Evolutionary conservation across 441 rosid genomes (phyloP), one percentile per base, ranked within the genome.

Genomic region (Melastoma candidum): DNA sequence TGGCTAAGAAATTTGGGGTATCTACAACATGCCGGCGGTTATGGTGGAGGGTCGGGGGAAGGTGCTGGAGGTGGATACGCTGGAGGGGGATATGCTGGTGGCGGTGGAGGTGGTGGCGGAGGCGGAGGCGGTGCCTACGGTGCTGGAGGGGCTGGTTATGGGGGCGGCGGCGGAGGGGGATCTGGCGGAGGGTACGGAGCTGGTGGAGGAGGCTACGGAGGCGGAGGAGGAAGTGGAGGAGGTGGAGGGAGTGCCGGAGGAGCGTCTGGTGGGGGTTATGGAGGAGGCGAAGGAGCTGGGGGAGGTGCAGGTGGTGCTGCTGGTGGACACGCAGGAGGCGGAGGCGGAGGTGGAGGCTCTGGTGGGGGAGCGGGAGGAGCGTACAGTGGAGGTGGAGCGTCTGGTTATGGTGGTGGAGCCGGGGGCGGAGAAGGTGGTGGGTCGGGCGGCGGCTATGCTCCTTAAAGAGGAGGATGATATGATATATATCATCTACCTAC

Each of bases 21-120:
- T 24, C 26, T 24, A 24, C 26, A 24, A 1, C 60, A 64, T 58
- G 73, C 67, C 48, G 71, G 58, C 8, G 80, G 85, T 12, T 69
- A 66, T 24, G 79, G 75, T 47, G 70, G 79, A 51, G 65, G 65
- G 26, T 51, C 48, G 12, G 62, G 57, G 2, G 69, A 70, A 24
- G 76, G 80, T 17, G 72, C 57, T 51, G 64, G 64, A 46, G 53
- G 53, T 52, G 55, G 55, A 52, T 52, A 17, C 13, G 55, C 44
- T n/a, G 41, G 45, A 1, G 55, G 55, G 41, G 55, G 55, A 52
- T 41, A 44, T 29, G 43, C 43, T 27, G 60, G 44, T 9, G 52
- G 60, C 47, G 60, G 60, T 1, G 22, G 24, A 0, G 13, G 47
- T 5, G 52, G 27, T 12, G 27, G 60, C 11, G 60, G 44, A 24